Conservation (phyloP, 2,329 filamentous ascomycete species). For the Penicillium fuscoglaucum region DNA sequence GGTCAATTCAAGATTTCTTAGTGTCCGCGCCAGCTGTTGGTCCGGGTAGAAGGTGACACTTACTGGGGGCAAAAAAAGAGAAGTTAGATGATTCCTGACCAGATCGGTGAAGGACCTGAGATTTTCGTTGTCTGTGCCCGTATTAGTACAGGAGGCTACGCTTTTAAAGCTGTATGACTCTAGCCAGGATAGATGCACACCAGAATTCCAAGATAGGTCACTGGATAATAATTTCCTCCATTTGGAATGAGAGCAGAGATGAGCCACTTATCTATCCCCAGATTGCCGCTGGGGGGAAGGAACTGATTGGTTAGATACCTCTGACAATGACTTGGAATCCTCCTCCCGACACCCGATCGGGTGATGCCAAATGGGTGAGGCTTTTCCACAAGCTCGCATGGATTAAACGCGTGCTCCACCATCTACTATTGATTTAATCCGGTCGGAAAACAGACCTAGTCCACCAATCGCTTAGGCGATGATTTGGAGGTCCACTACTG, state of each 20-base stretch:
- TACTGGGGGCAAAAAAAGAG: background rate
- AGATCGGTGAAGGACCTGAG: background rate
- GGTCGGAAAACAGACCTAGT: background rate
- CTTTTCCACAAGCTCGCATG: background rate
- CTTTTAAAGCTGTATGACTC: background rate
- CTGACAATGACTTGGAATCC: background rate
- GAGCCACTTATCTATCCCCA: background rate
- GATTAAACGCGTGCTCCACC: background rate
- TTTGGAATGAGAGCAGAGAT: conserved; percentile 1
- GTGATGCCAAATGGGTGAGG: background rate
- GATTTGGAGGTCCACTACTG: background rate
- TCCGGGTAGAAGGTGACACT: background rate
- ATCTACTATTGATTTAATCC: background rate
- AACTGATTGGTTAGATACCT: background rate
- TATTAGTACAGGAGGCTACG: background rate
- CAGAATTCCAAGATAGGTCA: background rate
- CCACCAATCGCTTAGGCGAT: background rate
- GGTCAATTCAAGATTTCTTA: background rate
- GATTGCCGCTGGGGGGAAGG: background rate
- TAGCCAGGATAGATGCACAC: background rate
- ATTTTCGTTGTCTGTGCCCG: background rate
- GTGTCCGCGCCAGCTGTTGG: background rate
- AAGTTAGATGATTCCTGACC: background rate
- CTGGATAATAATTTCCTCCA: background rate
- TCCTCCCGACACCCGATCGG: conserved; percentile 2